Evolutionary conservation across 805 yeast genomes (phyloP), one percentile per base, ranked within the genome.

Genomic region (Wickerhamiella azymoides): DNA sequence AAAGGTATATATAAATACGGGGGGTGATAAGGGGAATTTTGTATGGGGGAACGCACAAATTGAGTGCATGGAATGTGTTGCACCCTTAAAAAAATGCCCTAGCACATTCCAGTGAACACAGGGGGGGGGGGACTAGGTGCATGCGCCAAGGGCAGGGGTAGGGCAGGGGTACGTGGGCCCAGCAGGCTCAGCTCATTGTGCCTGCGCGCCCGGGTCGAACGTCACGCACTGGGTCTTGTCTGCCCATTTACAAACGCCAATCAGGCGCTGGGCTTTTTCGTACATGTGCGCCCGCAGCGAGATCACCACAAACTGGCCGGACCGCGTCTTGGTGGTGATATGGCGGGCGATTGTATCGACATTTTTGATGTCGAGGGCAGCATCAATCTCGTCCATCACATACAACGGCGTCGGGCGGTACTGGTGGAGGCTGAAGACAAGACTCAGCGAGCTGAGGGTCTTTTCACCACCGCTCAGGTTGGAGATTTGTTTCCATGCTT

Each of bases 351-450:
- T 96, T 64, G 92, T 92, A 10, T 96, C 85, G 28, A 92, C 98
- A 56, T 92, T 92, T 60, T 96, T 71, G 65, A 92, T 92, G 66
- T 92, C 99, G 52, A 92, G 72, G 1, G 99, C 99, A 0, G 99
- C 98, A 67, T 92, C 98, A 54, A 92, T 92, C 66, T 92, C 98
- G 67, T 92, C 98, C 98, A 92, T 92, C 32, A 92, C 97, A 60
- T 92, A 92, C 41, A 92, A 66, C 5, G 98, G 98, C 0, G 98
- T 92, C 1, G 98, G 98, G 61, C 85, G 92, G 62, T 85, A 92
- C 54, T 84, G 82, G 62, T 92, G 98, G 25, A 92, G 71, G 0
- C 98, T 97, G 70, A 92, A 92, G 2, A 92, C 98, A 54, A 92
- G 69, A 0, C 98, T 97, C 56, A 92, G 70, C 0, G 97, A 89